Percentiles rank a stretch among this genome's conserved stretches.
phyloP scores from a whole-genome alignment of 1,284 basidiomycete genomes.

The Phellopilus nigrolimitatus region DNA sequence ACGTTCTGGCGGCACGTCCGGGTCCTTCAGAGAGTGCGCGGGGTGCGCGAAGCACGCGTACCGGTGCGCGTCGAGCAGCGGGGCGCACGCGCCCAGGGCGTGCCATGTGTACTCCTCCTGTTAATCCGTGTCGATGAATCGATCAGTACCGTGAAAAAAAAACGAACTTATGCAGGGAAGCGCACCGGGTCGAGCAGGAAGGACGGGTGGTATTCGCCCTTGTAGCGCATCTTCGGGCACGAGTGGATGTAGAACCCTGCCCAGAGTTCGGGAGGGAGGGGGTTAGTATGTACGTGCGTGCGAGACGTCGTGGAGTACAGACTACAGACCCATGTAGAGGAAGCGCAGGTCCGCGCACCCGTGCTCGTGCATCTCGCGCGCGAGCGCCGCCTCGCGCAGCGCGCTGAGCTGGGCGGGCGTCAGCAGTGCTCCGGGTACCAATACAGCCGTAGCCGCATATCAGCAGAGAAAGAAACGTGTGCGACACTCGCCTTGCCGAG shows the following conservation, averaged over 20 bases:
- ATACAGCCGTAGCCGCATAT: too few relatives aligned
- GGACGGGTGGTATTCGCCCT: slow-evolving; percentile 88
- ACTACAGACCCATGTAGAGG: slow-evolving; percentile 84
- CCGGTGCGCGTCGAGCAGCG: slow-evolving; percentile 57
- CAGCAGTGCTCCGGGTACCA: too few relatives aligned
- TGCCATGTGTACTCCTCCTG: slow-evolving; percentile 78
- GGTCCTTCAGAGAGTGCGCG: slow-evolving; percentile 42
- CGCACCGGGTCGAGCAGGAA: slow-evolving; percentile 84
- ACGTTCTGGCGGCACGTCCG: slow-evolving; percentile 1
- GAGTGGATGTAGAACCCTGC: slow-evolving; percentile 88
- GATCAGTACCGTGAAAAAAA: too few relatives aligned
- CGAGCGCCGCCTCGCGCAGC: slow-evolving; percentile 72
- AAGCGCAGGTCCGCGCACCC: slow-evolving; percentile 58
- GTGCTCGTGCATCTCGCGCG: slow-evolving; percentile 66
- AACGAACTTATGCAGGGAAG: slow-evolving; percentile 10
- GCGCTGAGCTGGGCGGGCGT: slow-evolving; percentile 71
- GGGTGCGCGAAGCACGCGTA: slow-evolving; percentile 67
- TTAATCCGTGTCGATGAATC: too few relatives aligned
- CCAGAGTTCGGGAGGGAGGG: too few relatives aligned
- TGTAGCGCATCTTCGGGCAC: slow-evolving; percentile 96
- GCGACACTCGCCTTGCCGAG: slow-evolving; percentile 80
- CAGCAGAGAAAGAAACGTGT: too few relatives aligned
- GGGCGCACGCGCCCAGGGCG: slow-evolving; percentile 56
- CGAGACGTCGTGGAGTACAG: background rate
- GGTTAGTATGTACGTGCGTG: slow-evolving; percentile 1